These are phyloP conservation scores for Colletotrichum chrysophilum DNA, from an alignment of 2,329 filamentous ascomycete genomes.

Conservation along the genomic window DNA sequence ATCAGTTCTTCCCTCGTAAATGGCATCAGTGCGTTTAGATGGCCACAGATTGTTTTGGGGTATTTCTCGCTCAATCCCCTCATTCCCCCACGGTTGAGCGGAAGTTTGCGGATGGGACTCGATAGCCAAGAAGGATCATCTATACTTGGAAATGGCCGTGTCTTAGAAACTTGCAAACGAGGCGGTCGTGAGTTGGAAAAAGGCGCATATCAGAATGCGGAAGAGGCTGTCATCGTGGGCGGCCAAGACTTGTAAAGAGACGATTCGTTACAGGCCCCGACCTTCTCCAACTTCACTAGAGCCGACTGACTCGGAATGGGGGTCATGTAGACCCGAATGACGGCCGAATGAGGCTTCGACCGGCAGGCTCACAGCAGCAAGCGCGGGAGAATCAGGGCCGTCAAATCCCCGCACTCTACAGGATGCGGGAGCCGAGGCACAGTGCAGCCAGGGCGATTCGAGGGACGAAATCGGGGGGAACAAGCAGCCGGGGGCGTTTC, in stretches of 20 bases:
- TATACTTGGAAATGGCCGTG: conserved; percentile 13
- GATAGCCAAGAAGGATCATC: conserved; percentile 14
- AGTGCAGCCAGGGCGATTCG: conserved; percentile 8
- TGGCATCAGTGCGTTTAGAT: neutral
- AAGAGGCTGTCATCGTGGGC: neutral
- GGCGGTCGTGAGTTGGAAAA: conserved; percentile 12
- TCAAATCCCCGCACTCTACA: conserved; percentile 20
- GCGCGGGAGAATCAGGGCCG: conserved; percentile 21
- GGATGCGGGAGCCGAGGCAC: conserved; percentile 20
- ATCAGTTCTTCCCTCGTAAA: neutral
- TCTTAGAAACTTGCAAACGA: conserved; percentile 10
- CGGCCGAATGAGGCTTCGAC: conserved; percentile 8
- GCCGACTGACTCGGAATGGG: conserved; percentile 10
- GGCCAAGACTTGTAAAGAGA: conserved; percentile 6
- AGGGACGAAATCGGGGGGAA: conserved; percentile 3
- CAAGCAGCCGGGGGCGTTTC: conserved; percentile 4
- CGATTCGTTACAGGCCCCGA: neutral
- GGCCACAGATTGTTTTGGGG: neutral
- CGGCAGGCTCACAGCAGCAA: neutral
- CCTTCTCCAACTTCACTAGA: conserved; percentile 12
- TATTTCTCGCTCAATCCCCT: neutral
- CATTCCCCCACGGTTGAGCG: conserved; percentile 1
- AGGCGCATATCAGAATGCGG: conserved; percentile 5
- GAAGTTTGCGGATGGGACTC: conserved; percentile 6
- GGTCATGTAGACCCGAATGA: conserved; percentile 5